These are phyloP conservation scores for Colletotrichum sp. DNA, from an alignment of 2,329 filamentous ascomycete species.

Conservation along the genomic window DNA sequence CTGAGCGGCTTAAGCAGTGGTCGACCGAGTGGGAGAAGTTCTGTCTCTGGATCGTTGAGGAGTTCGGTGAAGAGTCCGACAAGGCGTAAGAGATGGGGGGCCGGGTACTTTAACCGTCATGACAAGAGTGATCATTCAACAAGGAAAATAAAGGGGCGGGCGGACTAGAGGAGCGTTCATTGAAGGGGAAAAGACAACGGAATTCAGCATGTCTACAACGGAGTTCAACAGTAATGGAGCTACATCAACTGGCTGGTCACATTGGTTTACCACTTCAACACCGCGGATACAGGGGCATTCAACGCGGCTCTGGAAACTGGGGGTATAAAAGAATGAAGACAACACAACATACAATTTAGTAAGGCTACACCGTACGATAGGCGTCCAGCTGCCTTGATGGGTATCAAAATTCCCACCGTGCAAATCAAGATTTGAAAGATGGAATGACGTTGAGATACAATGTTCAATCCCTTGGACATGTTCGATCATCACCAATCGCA, in stretches of 20 bases:
- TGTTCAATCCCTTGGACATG: background rate
- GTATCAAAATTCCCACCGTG: background rate
- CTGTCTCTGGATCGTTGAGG: slow-evolving; percentile 80
- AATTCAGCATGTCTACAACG: background rate
- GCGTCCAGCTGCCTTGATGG: background rate
- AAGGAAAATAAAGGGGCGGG: background rate
- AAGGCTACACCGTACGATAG: background rate
- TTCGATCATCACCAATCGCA: background rate
- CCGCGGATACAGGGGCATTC: background rate
- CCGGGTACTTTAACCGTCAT: background rate
- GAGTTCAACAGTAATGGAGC: slow-evolving; percentile 10
- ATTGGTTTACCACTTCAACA: background rate
- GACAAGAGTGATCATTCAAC: background rate
- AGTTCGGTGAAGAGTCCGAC: slow-evolving; percentile 53
- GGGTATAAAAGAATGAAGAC: background rate
- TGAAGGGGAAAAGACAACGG: background rate
- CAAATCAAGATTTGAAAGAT: background rate
- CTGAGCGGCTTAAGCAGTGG: slow-evolving; percentile 74
- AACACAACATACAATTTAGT: background rate
- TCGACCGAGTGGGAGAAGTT: slow-evolving; percentile 79
- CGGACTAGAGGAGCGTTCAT: background rate
- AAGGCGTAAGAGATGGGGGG: slow-evolving; percentile 22
- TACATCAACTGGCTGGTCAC: background rate
- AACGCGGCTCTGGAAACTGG: background rate
- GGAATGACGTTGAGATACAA: background rate